Evolutionary conservation across 768 basidiomycete genomes (phyloP).

Genomic region (Termitomyces eurrhizus): DNA sequence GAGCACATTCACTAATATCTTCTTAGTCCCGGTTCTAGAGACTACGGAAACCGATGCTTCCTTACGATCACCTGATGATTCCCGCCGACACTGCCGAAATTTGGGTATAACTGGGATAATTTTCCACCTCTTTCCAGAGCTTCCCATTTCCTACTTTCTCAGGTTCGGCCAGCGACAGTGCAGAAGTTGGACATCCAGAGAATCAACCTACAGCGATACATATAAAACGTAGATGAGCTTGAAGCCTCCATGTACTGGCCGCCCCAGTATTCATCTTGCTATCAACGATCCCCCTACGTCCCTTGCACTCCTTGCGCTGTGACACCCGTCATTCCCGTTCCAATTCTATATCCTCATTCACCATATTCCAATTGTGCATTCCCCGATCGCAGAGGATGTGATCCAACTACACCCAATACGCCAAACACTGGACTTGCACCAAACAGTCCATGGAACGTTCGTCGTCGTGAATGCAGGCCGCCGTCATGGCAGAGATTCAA

Average conservation of each 20-base stretch:
- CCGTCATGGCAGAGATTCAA: not conserved
- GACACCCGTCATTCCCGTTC: conserved; percentile 1
- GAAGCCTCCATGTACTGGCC: not conserved
- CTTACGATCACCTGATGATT: not conserved
- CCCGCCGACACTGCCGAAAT: no score
- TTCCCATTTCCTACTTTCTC: not conserved
- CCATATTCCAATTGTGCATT: conserved; percentile 1
- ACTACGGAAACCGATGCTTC: not conserved
- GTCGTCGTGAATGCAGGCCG: not conserved
- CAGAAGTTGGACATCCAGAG: not conserved
- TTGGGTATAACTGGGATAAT: not conserved
- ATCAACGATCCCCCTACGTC: not conserved
- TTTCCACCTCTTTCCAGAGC: not conserved
- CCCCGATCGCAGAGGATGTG: not conserved
- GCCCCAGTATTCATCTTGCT: not conserved
- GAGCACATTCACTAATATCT: no score
- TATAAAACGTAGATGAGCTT: not conserved
- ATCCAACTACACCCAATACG: conserved; percentile 6
- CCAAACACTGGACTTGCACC: not conserved
- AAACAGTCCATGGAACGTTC: not conserved
- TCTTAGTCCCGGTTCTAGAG: not conserved
- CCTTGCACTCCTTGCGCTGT: not conserved
- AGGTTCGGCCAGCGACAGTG: not conserved
- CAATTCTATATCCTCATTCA: not conserved
- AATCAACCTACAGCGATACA: not conserved